Conservation (phyloP, 768 basidiomycete genomes). For the Leccinum ochraceum region DNA sequence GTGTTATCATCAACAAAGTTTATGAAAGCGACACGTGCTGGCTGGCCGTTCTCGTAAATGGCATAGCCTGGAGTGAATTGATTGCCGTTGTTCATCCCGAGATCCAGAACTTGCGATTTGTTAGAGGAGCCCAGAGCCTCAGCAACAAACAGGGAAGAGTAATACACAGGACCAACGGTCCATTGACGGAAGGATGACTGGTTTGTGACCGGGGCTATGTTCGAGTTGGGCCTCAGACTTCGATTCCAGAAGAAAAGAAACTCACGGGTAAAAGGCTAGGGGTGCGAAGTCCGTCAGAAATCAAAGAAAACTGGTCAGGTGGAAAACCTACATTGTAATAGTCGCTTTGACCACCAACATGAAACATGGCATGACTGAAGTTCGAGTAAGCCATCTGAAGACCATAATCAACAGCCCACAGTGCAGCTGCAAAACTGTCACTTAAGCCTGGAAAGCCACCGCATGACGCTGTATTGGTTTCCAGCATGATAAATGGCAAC, state of each 20-base stretch:
- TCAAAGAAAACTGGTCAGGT: neutral
- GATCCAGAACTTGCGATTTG: slow-evolving; percentile 65
- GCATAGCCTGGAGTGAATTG: slow-evolving; percentile 59
- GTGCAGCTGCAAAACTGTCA: slow-evolving; percentile 55
- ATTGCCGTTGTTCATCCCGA: slow-evolving; percentile 48
- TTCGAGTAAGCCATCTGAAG: slow-evolving; percentile 53
- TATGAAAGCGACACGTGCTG: slow-evolving; percentile 64
- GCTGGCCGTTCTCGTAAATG: slow-evolving; percentile 69
- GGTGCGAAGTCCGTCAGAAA: neutral
- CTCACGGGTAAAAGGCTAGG: slow-evolving; percentile 42
- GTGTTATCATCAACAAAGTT: slow-evolving; percentile 68
- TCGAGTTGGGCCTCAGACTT: neutral
- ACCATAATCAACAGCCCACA: slow-evolving; percentile 56
- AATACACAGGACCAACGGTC: slow-evolving; percentile 76
- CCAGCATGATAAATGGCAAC: slow-evolving; percentile 55
- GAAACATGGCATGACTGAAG: slow-evolving; percentile 43
- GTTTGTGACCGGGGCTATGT: slow-evolving; percentile 52
- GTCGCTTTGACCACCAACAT: slow-evolving; percentile 64
- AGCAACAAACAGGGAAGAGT: slow-evolving; percentile 67
- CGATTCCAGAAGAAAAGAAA: neutral
- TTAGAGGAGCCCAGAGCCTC: slow-evolving; percentile 69
- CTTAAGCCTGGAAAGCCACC: slow-evolving; percentile 52
- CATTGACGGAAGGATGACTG: slow-evolving; percentile 60
- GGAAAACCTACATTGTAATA: slow-evolving; percentile 58
- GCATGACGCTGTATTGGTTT: slow-evolving; percentile 57